A percentile compares a stretch with the other conserved stretches of the same genome.
These are phyloP conservation scores for Saturnispora gosingensis DNA, from an alignment of 805 yeast species.

Conservation along the genomic window DNA sequence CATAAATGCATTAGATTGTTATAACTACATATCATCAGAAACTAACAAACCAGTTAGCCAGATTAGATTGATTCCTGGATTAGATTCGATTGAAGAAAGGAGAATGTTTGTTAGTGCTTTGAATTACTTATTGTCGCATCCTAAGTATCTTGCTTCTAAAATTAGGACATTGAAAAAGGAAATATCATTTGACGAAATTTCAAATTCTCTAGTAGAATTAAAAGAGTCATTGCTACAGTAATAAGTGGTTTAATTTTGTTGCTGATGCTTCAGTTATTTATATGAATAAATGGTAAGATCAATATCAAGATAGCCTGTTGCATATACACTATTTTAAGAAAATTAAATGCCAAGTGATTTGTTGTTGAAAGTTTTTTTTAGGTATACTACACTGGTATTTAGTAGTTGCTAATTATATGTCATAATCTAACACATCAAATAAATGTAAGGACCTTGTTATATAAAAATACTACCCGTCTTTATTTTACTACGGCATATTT, in stretches of 20 bases:
- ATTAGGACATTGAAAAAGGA: conserved; percentile 54
- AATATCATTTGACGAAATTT: conserved; percentile 37
- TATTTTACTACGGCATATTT: no score
- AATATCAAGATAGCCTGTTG: no score
- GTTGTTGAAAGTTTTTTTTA: no score
- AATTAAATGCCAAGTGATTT: no score
- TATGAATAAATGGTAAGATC: no score
- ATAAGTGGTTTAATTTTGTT: not conserved
- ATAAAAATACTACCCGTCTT: no score
- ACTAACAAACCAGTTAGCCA: conserved; percentile 14
- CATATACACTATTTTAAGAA: no score
- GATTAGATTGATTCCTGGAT: conserved; percentile 40
- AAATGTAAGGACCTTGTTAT: no score
- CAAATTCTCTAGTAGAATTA: conserved; percentile 43
- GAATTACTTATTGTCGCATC: conserved; percentile 73
- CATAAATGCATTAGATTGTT: conserved; percentile 43
- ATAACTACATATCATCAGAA: conserved; percentile 31
- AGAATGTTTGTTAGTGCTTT: conserved; percentile 52
- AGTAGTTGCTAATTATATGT: no score
- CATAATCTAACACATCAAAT: no score
- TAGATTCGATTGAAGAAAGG: conserved; percentile 51
- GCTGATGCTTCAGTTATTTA: not conserved
- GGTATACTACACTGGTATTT: no score
- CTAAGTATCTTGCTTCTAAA: conserved; percentile 68
- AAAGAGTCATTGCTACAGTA: conserved; percentile 33